Evolutionary conservation across 441 rosid genomes (phyloP), one percentile per base, ranked within the genome.

Genomic region (Euphorbia corollata): DNA sequence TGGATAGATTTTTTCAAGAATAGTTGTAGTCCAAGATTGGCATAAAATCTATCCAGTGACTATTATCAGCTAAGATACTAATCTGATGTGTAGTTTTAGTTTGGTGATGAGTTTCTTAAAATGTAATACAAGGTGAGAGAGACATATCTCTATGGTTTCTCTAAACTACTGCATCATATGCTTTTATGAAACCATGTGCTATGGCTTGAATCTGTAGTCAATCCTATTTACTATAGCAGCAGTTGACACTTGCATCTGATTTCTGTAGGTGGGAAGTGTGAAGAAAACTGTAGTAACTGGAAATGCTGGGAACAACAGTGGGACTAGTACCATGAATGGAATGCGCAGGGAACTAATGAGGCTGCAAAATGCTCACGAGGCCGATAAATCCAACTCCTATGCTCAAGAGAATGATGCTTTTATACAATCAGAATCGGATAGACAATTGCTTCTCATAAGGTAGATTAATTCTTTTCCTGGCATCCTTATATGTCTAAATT

Each of bases 361-460:
- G 79, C 74, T 90, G 80, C 94, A 91, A 63, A 80, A 88, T 77
- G 66, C 85, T 65, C 81, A 51, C 66, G 88, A 85, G 70, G 75
- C 81, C 23, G 87, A 77, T 63, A 83, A 72, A 80, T 82, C 82
- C 65, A 83, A 85, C 64, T 89, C 80, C n/a, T 94, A 89, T 20
- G 24, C 71, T 55, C 82, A 80, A 68, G 89, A 85, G 27, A 81
- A 89, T 41, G 94, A 89, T 32, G 85, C 87, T 77, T 88, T 87
- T 69, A 87, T 94, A 78, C 77, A 84, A 69, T 94, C 98, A n/a
- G 98, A 91, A 79, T 94, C 99, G 72, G 99, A 94, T 78, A 84
- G 96, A 75, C 98, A 94, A 59, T 32, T 86, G 87, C 96, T 94
- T 75, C 87, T 94, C 71, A 91, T 94, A 58, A 94, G 78, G 99